Evolutionary conservation across 768 basidiomycete species (phyloP).

Genomic region (Fistulinella prunicolor): DNA sequence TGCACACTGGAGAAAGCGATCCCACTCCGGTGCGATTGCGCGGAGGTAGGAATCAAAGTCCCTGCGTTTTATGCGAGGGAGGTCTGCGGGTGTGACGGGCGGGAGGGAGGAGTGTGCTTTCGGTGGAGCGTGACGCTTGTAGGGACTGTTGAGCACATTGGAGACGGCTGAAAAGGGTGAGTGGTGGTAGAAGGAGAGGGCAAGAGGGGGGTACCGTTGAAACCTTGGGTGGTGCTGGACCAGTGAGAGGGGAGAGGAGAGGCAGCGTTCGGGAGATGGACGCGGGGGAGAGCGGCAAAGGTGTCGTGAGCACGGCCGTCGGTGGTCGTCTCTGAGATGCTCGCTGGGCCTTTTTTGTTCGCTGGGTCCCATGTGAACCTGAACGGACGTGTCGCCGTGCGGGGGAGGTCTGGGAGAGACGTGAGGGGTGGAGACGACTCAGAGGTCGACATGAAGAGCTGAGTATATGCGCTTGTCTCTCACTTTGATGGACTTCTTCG

Average conservation of each 20-base stretch:
- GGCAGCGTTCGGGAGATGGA: conserved; percentile 47
- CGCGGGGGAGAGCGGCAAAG: conserved; percentile 42
- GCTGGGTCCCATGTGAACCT: conserved; percentile 74
- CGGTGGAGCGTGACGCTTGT: conserved; percentile 79
- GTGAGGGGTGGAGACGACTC: conserved; percentile 56
- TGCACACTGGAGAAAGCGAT: conserved; percentile 55
- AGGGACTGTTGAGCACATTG: conserved; percentile 88
- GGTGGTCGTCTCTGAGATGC: conserved; percentile 72
- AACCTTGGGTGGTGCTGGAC: conserved; percentile 82
- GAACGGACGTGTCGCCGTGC: conserved; percentile 52
- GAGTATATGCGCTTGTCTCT: no score
- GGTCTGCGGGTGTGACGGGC: conserved; percentile 63
- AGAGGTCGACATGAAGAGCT: no score
- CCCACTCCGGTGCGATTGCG: conserved; percentile 74
- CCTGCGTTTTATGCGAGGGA: conserved; percentile 76
- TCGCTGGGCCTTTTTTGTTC: conserved; percentile 61
- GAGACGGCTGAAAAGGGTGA: conserved; percentile 70
- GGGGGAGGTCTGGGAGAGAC: conserved; percentile 35
- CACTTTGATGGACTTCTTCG: conserved; percentile 53
- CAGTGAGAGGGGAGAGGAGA: conserved; percentile 60
- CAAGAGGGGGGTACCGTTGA: conserved; percentile 65
- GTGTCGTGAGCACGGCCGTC: conserved; percentile 60
- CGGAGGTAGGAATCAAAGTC: conserved; percentile 84
- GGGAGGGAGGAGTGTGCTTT: conserved; percentile 83
- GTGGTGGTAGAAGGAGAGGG: neutral